These are phyloP conservation scores for Centrapalus pauciflorus DNA, from an alignment of 129 eudicot genomes.

Conservation along the genomic window DNA sequence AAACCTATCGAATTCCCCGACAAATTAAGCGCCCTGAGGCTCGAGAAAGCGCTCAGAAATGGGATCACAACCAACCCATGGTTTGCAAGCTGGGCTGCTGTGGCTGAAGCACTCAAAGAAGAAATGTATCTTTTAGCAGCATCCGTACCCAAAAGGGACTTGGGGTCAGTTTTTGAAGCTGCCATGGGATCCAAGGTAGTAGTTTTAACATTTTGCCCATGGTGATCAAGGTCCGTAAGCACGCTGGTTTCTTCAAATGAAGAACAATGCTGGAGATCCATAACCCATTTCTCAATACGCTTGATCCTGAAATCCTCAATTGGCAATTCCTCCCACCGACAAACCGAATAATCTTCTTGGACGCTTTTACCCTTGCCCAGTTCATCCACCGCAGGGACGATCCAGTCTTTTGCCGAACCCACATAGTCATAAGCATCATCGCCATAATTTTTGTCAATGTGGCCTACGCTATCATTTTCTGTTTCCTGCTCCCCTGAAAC, in stretches of 20 bases:
- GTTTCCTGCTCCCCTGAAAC: constrained; percentile 22
- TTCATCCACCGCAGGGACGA: constrained; percentile 64
- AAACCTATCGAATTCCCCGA: constrained; percentile 97
- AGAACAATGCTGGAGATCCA: constrained; percentile 65
- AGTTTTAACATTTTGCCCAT: constrained; percentile 17
- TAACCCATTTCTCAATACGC: constrained; percentile 87
- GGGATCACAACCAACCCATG: constrained; percentile 92
- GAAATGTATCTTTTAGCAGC: constrained; percentile 82
- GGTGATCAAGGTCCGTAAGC: constrained; percentile 22
- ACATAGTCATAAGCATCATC: constrained; percentile 54
- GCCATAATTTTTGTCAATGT: constrained; percentile 33
- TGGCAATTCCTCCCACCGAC: constrained; percentile 42
- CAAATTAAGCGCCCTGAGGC: constrained; percentile 79
- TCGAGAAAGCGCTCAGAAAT: constrained; percentile 74
- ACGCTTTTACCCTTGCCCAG: constrained; percentile 29
- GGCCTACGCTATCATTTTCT: constrained; percentile 24
- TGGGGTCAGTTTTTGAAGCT: constrained; percentile 38
- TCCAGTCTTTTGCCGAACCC: constrained; percentile 85
- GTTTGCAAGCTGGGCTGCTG: constrained; percentile 80
- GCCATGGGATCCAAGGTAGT: constrained; percentile 33
- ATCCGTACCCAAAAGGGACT: constrained; percentile 58
- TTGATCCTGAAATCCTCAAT: constrained; percentile 60
- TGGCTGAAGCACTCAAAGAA: constrained; percentile 57
- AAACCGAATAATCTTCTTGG: constrained; percentile 37
- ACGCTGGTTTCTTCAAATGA: constrained; percentile 53